Percentiles rank a stretch among this genome's conserved stretches.
phyloP scores from a whole-genome alignment of 306 rosid genomes.

The Prunus mongolica region DNA sequence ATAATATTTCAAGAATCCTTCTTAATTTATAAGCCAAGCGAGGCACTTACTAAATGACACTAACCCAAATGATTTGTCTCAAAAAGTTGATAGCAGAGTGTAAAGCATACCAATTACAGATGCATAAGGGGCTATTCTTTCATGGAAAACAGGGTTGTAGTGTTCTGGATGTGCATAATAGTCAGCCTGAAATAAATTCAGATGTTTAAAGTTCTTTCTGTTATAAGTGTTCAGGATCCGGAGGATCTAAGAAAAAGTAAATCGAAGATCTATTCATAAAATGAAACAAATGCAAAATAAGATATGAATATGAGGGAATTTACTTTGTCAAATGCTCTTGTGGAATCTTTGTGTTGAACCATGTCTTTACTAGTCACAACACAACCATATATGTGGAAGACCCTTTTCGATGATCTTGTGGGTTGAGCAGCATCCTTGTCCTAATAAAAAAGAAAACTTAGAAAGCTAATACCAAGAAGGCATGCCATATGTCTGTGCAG shows the following conservation, averaged over 20 bases:
- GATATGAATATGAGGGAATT: constrained; percentile 18
- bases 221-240: too few relatives aligned
- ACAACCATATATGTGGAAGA: constrained; percentile 85
- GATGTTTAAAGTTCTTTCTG: background rate
- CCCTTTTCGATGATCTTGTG: constrained; percentile 55
- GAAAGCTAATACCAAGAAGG: background rate
- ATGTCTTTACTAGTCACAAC: constrained; percentile 70
- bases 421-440: constrained; percentile 42
- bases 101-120: constrained; percentile 71
- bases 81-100: constrained; percentile 20
- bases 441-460: constrained; percentile 31
- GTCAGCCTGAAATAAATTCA: constrained; percentile 59
- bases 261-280: background rate
- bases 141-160: constrained; percentile 78
- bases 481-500: background rate
- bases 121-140: constrained; percentile 73
- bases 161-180: constrained; percentile 92
- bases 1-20: too few relatives aligned
- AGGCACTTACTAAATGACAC: background rate
- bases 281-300: background rate
- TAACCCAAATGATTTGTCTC: constrained; percentile 1
- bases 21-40: too few relatives aligned
- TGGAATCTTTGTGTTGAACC: constrained; percentile 62
- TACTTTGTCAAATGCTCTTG: constrained; percentile 69
- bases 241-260: background rate